A percentile compares a stretch with the other conserved stretches of the same genome.
phyloP scores from a whole-genome alignment of 169 alveolate species.

The Amoebophrya sp. region DNA sequence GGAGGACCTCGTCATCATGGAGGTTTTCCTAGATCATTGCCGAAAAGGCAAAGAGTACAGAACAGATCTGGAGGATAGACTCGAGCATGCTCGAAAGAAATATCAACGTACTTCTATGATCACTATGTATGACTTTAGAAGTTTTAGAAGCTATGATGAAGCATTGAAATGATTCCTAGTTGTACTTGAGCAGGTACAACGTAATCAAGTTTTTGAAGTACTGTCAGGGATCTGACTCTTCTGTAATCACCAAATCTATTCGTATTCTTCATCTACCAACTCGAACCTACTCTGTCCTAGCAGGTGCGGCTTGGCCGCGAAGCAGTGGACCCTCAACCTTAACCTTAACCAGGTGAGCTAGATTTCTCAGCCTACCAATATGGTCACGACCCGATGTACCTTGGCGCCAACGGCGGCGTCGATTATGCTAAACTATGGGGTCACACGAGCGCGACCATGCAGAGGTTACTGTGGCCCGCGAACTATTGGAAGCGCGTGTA shows the following conservation, averaged over 20 bases:
- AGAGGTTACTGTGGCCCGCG: not conserved
- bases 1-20: not conserved
- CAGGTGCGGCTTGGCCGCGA: no score
- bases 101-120: not conserved
- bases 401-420: not conserved
- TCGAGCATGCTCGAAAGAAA: not conserved
- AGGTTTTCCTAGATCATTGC: not conserved
- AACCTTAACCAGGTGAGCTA: not conserved
- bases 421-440: not conserved
- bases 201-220: no score
- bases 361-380: not conserved
- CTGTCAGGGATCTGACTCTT: no score
- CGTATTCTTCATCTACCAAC: no score
- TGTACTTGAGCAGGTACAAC: no score
- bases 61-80: not conserved
- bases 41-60: not conserved
- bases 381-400: not conserved
- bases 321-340: no score
- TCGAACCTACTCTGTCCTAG: no score
- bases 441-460: not conserved
- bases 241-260: no score
- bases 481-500: not conserved
- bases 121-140: no score
- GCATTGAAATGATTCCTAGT: no score
- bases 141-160: no score